Evolutionary conservation across 192 early-diverging fungal species (phyloP).

Genomic region (Podila horticola): DNA sequence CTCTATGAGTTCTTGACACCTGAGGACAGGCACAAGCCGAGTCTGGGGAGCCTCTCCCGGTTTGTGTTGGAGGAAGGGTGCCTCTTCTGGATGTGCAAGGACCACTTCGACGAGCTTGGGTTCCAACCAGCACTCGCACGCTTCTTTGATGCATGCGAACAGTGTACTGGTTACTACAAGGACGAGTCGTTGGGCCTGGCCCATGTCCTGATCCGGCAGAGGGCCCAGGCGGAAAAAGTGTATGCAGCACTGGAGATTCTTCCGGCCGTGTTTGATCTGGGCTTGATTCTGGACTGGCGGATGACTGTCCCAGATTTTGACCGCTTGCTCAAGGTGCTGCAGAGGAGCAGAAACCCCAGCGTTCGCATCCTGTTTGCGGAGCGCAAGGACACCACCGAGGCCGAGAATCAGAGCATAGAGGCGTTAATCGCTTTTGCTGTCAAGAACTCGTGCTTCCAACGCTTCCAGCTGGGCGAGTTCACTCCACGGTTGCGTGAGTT

Average conservation of each 20-base stretch:
- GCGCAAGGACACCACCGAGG: neutral
- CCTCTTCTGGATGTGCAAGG: constrained; percentile 3
- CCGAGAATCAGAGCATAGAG: neutral
- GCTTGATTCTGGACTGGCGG: constrained; percentile 18
- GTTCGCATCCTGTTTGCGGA: constrained; percentile 12
- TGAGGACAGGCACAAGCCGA: neutral
- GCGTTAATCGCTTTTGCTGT: constrained; percentile 10
- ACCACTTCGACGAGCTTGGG: neutral
- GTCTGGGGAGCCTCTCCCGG: neutral
- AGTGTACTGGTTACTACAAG: neutral
- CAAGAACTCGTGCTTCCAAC: neutral
- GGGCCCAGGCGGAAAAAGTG: constrained; percentile 2
- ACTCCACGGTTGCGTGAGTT: neutral
- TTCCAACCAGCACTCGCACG: neutral
- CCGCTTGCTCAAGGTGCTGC: neutral
- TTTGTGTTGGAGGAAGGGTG: neutral
- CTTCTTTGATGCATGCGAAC: neutral
- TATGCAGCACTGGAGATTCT: constrained; percentile 8
- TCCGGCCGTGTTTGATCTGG: constrained; percentile 18
- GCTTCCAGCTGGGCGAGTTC: constrained; percentile 11
- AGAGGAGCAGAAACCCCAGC: neutral
- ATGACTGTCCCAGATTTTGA: constrained; percentile 8
- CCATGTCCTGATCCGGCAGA: constrained; percentile 6
- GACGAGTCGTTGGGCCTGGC: constrained; percentile 4
- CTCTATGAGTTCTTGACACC: constrained; percentile 5